Evolutionary conservation across 1,284 basidiomycete genomes (phyloP), one percentile per base, ranked within the genome.

Genomic region (Irpex lacteus): DNA sequence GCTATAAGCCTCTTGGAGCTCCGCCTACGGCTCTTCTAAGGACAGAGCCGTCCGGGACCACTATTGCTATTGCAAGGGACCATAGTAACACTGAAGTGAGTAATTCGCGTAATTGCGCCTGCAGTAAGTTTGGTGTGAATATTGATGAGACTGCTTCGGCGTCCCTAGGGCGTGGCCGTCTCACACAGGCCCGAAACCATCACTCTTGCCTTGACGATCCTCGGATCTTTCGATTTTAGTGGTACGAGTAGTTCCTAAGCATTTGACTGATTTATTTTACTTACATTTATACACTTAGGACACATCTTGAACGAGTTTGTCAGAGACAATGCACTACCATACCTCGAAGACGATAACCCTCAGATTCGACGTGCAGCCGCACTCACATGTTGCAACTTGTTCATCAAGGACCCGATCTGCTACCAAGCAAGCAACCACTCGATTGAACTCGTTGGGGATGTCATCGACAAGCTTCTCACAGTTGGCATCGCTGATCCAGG

Each of bases 301-400:
- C 97, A 99, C 70, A 88, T 95, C 8, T 81, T 99, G 64, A 98
- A 97, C 77, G 98, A 99, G 76, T 98, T 99, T 74, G 95, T 99
- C 44, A 91, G 96, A 44, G 90, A 86, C 66, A 94, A 94, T 68
- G 97, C 96, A 3, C 79, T 99, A 19, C 96, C 95, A 0, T 99
- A 98, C 74, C 84, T 98, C 26, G 97, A 99, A 71, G 91, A 98
- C 71, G 98, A 99, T 73, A 88, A 91, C 69, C 77, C 92, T 1
- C 95, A 97, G 63, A 92, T 99, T 4, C 86, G 98, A 21, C 86
- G 92, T 62, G 95, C 95, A 15, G 96, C 98, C 13, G 96, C 98
- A 1, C 76, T 95, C 60, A 97, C 96, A 0, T 98, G 96, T 72
- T 98, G 95, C 69, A 89, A 85, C 65, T 85, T 96, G 49, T 98